These are phyloP conservation scores for Dioszegia crocea DNA, from an alignment of 768 basidiomycete genomes.

Conservation along the genomic window DNA sequence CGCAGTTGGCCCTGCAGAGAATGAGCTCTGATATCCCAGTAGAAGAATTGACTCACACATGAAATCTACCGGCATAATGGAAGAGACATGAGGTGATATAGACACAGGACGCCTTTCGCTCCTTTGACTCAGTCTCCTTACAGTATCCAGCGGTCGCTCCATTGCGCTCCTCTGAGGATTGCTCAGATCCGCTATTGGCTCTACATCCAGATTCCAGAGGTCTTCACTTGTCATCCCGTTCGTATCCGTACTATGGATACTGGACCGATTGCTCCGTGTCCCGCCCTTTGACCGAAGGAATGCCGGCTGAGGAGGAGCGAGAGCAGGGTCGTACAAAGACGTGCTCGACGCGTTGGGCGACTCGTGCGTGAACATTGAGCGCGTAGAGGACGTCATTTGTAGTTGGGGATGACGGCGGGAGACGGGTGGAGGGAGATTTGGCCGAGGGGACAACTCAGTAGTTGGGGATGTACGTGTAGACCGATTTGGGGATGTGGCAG, in stretches of 20 bases:
- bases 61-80: slow-evolving; percentile 30
- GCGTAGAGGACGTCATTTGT: slow-evolving; percentile 13
- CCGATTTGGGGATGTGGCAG: neutral
- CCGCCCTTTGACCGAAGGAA: slow-evolving; percentile 27
- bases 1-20: slow-evolving; percentile 33
- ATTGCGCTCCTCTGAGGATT: slow-evolving; percentile 40
- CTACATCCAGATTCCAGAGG: slow-evolving; percentile 30
- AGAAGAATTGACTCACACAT: slow-evolving; percentile 30
- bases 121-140: slow-evolving; percentile 41
- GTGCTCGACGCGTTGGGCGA: slow-evolving; percentile 31
- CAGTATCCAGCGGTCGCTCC: slow-evolving; percentile 46
- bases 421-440: slow-evolving; percentile 1
- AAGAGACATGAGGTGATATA: slow-evolving; percentile 12
- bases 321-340: slow-evolving; percentile 16
- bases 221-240: slow-evolving; percentile 35
- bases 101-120: slow-evolving; percentile 15
- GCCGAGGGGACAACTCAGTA: neutral
- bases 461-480: neutral
- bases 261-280: slow-evolving; percentile 25
- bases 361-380: slow-evolving; percentile 20
- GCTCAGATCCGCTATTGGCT: slow-evolving; percentile 37
- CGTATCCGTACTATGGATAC: slow-evolving; percentile 26
- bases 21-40: neutral
- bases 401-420: slow-evolving; percentile 14
- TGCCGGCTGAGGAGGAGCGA: slow-evolving; percentile 37